phyloP scores from a whole-genome alignment of 2,329 filamentous ascomycete genomes.

The Ophiosphaerella narmari region DNA sequence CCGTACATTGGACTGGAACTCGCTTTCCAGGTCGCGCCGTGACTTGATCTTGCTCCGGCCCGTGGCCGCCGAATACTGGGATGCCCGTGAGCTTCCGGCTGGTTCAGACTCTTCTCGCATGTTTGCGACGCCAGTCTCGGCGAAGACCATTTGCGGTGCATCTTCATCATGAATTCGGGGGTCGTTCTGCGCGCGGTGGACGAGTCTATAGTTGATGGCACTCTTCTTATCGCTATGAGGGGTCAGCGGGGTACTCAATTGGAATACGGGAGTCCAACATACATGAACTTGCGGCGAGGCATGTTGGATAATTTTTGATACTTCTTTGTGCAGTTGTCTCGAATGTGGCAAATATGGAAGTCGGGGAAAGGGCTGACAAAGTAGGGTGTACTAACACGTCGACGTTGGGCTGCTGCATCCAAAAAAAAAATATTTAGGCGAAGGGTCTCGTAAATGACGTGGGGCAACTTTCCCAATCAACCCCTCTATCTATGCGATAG shows the following conservation, averaged over 20 bases:
- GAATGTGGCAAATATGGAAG: constrained; percentile 20
- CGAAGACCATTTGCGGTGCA: constrained; percentile 88
- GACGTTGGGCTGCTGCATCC: constrained; percentile 10
- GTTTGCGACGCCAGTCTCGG: constrained; percentile 61
- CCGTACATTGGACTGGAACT: constrained; percentile 73
- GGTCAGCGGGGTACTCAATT: constrained; percentile 34
- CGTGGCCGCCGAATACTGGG: constrained; percentile 50
- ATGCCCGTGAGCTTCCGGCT: constrained; percentile 53
- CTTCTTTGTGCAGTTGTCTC: constrained; percentile 1
- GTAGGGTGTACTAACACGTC: constrained; percentile 5
- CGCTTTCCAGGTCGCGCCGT: constrained; percentile 75
- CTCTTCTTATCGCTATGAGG: constrained; percentile 77
- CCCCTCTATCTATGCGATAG: constrained; percentile 20
- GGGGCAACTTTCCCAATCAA: constrained; percentile 30
- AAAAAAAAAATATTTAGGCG: constrained; percentile 65
- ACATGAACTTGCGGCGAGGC: constrained; percentile 77
- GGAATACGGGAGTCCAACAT: constrained; percentile 36
- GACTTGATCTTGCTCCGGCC: constrained; percentile 62
- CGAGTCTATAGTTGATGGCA: constrained; percentile 89
- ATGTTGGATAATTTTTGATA: constrained; percentile 56
- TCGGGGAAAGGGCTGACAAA: constrained; percentile 40
- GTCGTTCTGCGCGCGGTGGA: constrained; percentile 96
- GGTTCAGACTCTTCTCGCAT: constrained; percentile 36
- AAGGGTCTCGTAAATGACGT: constrained; percentile 62
- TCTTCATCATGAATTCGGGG: constrained; percentile 91